Base-by-base conservation (phyloP, 805 yeast species). In the Candida tammaniensis region DNA sequence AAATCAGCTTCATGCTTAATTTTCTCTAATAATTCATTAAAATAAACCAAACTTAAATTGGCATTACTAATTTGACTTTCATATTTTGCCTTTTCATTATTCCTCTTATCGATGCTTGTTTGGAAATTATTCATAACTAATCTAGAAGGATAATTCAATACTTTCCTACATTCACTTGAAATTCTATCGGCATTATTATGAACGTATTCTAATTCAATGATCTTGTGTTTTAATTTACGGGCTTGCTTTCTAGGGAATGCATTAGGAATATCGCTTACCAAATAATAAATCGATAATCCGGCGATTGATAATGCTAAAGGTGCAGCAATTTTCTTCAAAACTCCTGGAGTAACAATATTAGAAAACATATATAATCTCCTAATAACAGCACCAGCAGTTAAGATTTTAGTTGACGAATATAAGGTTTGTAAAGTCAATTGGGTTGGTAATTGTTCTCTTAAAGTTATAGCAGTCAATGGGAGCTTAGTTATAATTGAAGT, bases 161-260 rank as follows among this genome's bases (percentile, higher is more conserved):
- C 96, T 47, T 78, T 78, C 18, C 93, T 70, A 38, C 87, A 85
- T 53, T 91, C 98, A 45, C 76, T 78, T 0, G 95, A 70, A 6
- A 93, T 75, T 40, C 98, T 71, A 30, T 72, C 74, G 1, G 96
- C 79, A 54, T 89, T 91, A 28, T 68, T 49, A 47, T 84, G 93
- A 9, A 85, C 79, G 49, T 88, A 93, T 40, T 89, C 96, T 46
- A 79, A 59, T 11, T 73, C 75, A 26, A 68, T 68, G 21, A 93
- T 65, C 49, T 82, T 83, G 5, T 52, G 52, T 43, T 74, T 75
- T 45, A 91, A 74, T 57, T 84, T 86, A 30, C 72, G 68, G 0
- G 93, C 87, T 39, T 87, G 72, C 38, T 88, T 88, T 45, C 87
- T 69, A 13, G 96, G 94, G 48, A 86, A 78, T 0, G 97, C 95